Base-by-base conservation (phyloP, 306 rosid species). In the Inga leiocalycina region DNA sequence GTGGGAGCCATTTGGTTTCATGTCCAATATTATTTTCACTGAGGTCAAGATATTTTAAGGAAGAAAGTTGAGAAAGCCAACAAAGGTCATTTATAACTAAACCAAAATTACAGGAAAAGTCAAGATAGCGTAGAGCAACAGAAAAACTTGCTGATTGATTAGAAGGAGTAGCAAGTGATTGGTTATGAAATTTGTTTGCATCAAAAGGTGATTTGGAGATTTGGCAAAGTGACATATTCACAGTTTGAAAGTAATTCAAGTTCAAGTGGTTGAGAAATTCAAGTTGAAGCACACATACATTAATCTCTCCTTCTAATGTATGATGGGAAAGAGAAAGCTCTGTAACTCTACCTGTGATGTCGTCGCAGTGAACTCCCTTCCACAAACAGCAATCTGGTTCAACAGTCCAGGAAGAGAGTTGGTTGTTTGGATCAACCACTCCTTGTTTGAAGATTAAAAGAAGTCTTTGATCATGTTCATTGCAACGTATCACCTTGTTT, bases 11-110 rank as follows among this genome's bases (percentile, higher is more conserved):
- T 32, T 32, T 32, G 34, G 34, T 32, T 1, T 32, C 3, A 32
- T 32, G 2, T 32, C 34, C 34, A 32, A 32, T 32, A 32, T 32
- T 0, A 32, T 2, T 32, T 3, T 0, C 0, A 32, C 34, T 46
- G 1, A 46, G 51, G 51, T 84, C 78, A 68, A 84, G 81, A 57
- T 81, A 80, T 57, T 84, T 81, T 65, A 84, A 57, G 19, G 17
- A 48, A 48, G 34, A 0, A 61, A 30, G 67, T 61, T 24, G 27
- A 9, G 34, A 61, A 61, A 12, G 34, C 67, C 22, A 8, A 61
- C 3, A 6, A 24, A 32, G 34, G 34, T 32, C 34, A 3, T 32
- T 32, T 2, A 32, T 32, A 3, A 32, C 34, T 32, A 32, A 32
- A 1, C n/a, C n/a, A n/a, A 2, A 0, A 32, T 32, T 32, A 32